Evolutionary conservation across 2,329 filamentous ascomycete genomes (phyloP), one percentile per base, ranked within the genome.

Genomic region (Microdochium nivale): DNA sequence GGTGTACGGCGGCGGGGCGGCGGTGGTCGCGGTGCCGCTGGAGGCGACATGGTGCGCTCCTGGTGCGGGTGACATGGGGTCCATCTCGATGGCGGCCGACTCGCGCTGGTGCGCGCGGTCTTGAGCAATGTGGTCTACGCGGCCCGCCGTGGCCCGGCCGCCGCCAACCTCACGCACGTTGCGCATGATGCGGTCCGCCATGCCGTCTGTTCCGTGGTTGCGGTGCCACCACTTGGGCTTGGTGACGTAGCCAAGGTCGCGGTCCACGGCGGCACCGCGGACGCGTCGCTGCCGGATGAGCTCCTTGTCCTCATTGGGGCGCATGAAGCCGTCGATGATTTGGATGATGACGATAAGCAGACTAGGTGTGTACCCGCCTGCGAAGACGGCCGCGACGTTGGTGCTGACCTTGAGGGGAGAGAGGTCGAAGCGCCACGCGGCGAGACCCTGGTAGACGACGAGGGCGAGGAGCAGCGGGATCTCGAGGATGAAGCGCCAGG

Each of bases 211-310:
- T 48, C 72, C 73, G 44, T 74, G 71, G 44, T 75, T 62, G 43
- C 79, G 74, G 19, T 70, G 72, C 85, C 85, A 88, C 85, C 85
- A 88, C 5, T 75, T 74, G 0, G 85, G 85, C 62, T 82, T 84
- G 50, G 73, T 70, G 10, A 76, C 70, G 50, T 84, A 67, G 49
- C 83, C 83, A 10, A 88, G 74, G 50, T 85, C 81, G 5, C 71
- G 73, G 61, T 88, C 81, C 19, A 77, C 66, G 24, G 71, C 66
- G 3, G 71, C 69, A 7, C 80, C 82, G 9, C 84, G 78, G 32
- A 72, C 65, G 3, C 78, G 75, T 49, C 86, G 77, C 65, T 87
- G 83, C 27, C 76, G 71, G 32, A 86, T 78, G n/a, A 90, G 74
- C 50, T 83, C 74, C 52, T 74, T 75, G 61, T 90, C 87, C 65